Conservation (phyloP, 441 rosid genomes). For the Populus trichocarpa region DNA sequence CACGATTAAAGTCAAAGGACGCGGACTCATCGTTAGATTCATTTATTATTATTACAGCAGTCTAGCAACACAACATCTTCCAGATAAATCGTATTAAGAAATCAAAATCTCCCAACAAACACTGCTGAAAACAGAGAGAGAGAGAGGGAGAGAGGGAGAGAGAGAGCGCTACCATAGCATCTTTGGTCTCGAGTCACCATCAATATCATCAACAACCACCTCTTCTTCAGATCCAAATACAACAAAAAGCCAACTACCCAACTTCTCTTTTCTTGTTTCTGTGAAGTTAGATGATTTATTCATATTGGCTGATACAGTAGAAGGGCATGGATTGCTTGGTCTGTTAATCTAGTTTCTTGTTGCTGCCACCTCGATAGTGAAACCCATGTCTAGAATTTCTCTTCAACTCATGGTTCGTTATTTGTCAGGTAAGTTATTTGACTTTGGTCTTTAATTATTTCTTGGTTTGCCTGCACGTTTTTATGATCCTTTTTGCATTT, state of each 20-base stretch:
- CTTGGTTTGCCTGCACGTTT: neutral
- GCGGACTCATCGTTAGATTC: too few relatives aligned
- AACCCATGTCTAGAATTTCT: conserved; percentile 46
- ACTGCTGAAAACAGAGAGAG: neutral
- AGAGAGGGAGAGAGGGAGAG: neutral
- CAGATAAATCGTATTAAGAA: neutral
- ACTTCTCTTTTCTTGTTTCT: conserved; percentile 12
- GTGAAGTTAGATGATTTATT: conserved; percentile 8
- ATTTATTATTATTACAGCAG: too few relatives aligned
- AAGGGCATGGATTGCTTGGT: conserved; percentile 13
- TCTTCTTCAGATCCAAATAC: conserved; percentile 37
- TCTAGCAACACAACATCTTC: neutral
- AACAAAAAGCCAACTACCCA: conserved; percentile 30
- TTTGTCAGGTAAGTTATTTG: conserved; percentile 39
- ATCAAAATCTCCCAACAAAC: neutral
- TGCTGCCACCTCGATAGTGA: neutral
- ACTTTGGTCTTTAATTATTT: conserved; percentile 4
- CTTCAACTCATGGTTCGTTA: conserved; percentile 31
- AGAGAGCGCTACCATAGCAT: neutral
- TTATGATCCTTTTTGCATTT: neutral
- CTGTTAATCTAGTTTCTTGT: conserved; percentile 9
- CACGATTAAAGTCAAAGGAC: too few relatives aligned
- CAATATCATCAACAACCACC: conserved; percentile 11
- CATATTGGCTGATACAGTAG: conserved; percentile 1
- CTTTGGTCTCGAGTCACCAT: conserved; percentile 49